Percentiles rank a stretch among this genome's conserved stretches.
phyloP scores from a whole-genome alignment of 352 stramenopile species.

The Nothophytophthora sp. region DNA sequence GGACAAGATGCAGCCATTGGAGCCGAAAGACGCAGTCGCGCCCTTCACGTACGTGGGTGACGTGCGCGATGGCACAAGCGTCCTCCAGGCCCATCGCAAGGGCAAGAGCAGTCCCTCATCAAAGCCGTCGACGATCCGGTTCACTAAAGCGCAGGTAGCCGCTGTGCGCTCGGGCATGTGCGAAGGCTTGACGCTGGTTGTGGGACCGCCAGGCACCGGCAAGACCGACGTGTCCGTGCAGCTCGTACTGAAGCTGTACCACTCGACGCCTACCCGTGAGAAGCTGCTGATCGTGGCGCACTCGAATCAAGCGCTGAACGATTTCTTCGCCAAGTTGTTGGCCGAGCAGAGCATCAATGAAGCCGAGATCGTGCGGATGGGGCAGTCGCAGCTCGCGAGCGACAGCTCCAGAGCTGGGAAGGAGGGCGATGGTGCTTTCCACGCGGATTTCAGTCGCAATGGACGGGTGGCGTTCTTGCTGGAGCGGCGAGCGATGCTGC shows the following conservation, averaged over 20 bases:
- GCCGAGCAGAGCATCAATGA: constrained; percentile 70
- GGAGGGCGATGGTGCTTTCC: constrained; percentile 84
- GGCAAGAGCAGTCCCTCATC: constrained; percentile 4
- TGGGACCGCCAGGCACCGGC: constrained; percentile 92
- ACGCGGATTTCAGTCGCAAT: constrained; percentile 91
- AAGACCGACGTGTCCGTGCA: constrained; percentile 97
- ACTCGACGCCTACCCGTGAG: constrained; percentile 70
- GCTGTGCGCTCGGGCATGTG: constrained; percentile 93
- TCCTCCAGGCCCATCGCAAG: constrained; percentile 40
- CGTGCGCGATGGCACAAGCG: constrained; percentile 22
- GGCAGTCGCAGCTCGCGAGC: constrained; percentile 24
- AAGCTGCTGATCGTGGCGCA: constrained; percentile 95
- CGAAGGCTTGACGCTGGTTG: constrained; percentile 93
- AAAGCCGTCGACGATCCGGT: constrained; percentile 50
- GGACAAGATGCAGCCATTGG: constrained; percentile 29
- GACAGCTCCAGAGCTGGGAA: constrained; percentile 3
- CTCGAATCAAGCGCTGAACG: constrained; percentile 95
- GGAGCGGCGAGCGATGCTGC: constrained; percentile 68
- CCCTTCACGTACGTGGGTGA: constrained; percentile 61
- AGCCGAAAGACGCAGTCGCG: constrained; percentile 29
- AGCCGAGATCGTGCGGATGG: constrained; percentile 92
- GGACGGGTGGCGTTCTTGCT: constrained; percentile 91
- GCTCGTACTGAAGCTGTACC: constrained; percentile 94
- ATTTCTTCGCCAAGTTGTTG: constrained; percentile 95
- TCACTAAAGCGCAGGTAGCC: constrained; percentile 92